Evolutionary conservation across 805 yeast species (phyloP), one percentile per base, ranked within the genome.

Genomic region (Cephaloascus fragrans): DNA sequence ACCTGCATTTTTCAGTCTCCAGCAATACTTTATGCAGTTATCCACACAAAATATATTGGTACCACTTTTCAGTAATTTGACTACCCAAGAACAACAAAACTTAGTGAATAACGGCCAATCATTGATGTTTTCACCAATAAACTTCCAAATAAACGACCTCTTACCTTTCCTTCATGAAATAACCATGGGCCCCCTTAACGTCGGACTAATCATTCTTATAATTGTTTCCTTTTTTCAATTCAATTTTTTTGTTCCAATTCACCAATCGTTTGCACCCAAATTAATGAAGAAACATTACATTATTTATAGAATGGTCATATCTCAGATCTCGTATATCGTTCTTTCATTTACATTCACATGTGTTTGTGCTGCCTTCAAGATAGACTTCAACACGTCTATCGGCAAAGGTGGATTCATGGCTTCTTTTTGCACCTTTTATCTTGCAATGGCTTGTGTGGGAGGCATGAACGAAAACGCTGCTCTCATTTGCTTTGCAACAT

Each of bases 391-490:
- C 2, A 45, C 23, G 3, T 52, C 71, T 0, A 64, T 57, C 45
- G 71, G 71, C 3, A 49, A 47, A 18, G 44, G 64, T 0, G 71
- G 71, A 2, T 66, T 64, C 43, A 55, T 61, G 61, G 42, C 59
- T 23, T 46, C 61, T 4, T 66, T 50, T 45, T 38, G 45, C 40
- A 44, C 52, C 15, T 42, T 45, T 15, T 49, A 42, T 41, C 37
- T 64, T 35, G 63, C 71, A 14, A 62, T 66, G 67, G 49, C 59
- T 50, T 59, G 62, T 1, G 69, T 65, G 12, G 71, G 71, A 19
- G 35, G 54, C 17, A 53, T 56, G 39, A 66, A 63, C 47, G 71
- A 66, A 48, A 51, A 59, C 6, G 47, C 51, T 47, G 64, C 58
- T 14, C 55, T 62, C 62, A 4, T 62, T 6, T 45, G 50, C 6